Evolutionary conservation across 768 basidiomycete species (phyloP).

Genomic region (Mycena amicta): DNA sequence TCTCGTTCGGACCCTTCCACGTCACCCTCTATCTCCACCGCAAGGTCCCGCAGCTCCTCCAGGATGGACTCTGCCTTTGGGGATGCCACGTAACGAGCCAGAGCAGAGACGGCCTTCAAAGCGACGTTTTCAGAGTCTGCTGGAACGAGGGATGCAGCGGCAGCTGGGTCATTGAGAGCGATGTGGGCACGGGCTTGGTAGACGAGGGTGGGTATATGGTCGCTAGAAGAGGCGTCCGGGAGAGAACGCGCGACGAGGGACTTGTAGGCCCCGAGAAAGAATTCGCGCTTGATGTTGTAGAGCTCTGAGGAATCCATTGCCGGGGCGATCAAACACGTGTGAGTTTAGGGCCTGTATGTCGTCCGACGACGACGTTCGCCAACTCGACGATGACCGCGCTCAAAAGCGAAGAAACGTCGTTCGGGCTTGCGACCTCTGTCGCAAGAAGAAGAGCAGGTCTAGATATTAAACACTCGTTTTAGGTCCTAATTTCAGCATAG

Average conservation of each 20-base stretch:
- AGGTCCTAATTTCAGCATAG: conserved; percentile 24
- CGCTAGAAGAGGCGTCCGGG: conserved; percentile 63
- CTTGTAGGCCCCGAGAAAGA: conserved; percentile 75
- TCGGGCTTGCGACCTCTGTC: conserved; percentile 74
- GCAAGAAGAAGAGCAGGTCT: conserved; percentile 67
- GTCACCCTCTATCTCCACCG: conserved; percentile 84
- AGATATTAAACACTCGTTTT: background rate
- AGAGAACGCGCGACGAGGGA: conserved; percentile 55
- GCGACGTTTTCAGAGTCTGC: conserved; percentile 63
- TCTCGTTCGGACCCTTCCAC: conserved; percentile 66
- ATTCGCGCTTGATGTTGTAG: conserved; percentile 75
- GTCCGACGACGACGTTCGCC: conserved; percentile 14
- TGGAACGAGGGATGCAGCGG: conserved; percentile 60
- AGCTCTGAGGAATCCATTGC: conserved; percentile 67
- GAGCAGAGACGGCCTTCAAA: conserved; percentile 67
- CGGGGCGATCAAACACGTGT: too few species aligned
- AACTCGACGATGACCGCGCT: conserved; percentile 6
- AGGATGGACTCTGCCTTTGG: conserved; percentile 59
- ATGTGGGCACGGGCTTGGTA: conserved; percentile 82
- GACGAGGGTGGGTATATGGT: conserved; percentile 65
- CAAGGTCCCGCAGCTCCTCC: conserved; percentile 83
- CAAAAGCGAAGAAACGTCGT: conserved; percentile 61
- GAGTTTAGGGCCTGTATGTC: conserved; percentile 47
- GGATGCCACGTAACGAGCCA: conserved; percentile 67
- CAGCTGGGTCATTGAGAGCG: conserved; percentile 62